These are phyloP conservation scores for Volvox carteri DNA, from an alignment of 163 green algal genomes.

Conservation along the genomic window DNA sequence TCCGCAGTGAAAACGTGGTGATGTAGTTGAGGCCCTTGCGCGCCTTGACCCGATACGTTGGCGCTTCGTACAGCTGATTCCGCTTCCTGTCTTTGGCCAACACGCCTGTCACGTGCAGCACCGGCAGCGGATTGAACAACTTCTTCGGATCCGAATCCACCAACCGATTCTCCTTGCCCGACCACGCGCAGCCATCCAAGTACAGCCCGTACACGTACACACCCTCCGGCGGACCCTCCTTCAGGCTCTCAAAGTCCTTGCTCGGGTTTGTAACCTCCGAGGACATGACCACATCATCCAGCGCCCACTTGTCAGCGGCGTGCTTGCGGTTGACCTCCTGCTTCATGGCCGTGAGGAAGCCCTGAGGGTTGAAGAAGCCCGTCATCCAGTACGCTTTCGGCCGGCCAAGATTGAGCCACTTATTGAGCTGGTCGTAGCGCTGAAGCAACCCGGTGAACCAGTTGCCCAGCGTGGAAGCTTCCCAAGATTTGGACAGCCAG, in stretches of 20 bases:
- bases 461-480: constrained; percentile 84
- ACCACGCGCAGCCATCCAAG: constrained; percentile 93
- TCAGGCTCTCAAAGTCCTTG: constrained; percentile 87
- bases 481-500: constrained; percentile 92
- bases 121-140: constrained; percentile 87
- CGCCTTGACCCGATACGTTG: constrained; percentile 90
- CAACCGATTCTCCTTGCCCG: constrained; percentile 84
- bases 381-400: constrained; percentile 94
- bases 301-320: constrained; percentile 91
- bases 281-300: constrained; percentile 96
- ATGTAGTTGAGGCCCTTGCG: constrained; percentile 93
- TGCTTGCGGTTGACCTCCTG: constrained; percentile 95
- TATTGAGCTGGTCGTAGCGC: constrained; percentile 93
- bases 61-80: constrained; percentile 83
- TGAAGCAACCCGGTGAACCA: constrained; percentile 93
- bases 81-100: constrained; percentile 83
- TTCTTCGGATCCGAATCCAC: constrained; percentile 94
- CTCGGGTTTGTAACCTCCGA: constrained; percentile 90
- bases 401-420: constrained; percentile 89
- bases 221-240: constrained; percentile 87
- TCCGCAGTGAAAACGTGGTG: constrained; percentile 88
- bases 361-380: constrained; percentile 96
- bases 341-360: constrained; percentile 95
- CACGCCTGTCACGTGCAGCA: constrained; percentile 87
- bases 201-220: constrained; percentile 95